Evolutionary conservation across 352 stramenopile genomes (phyloP).

Genomic region (Phytophthora ramorum): DNA sequence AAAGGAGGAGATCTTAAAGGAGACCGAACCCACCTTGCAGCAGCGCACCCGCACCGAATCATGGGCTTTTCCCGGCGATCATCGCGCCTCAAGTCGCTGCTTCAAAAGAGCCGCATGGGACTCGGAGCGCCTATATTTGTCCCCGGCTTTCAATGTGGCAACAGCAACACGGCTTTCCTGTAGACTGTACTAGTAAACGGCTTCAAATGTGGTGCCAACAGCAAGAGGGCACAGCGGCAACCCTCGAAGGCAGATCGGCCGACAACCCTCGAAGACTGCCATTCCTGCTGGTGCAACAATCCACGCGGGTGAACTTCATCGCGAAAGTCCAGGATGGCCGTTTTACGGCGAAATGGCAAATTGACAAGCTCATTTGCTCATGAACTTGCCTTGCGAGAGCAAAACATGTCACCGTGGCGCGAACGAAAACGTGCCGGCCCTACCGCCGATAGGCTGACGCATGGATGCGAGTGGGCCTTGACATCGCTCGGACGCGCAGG

Average conservation of each 20-base stretch:
- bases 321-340: no score
- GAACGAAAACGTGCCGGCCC: slow-evolving; percentile 11
- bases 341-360: not conserved
- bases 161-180: not conserved
- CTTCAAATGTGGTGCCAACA: no score
- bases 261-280: no score
- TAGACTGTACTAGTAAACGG: no score
- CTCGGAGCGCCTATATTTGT: not conserved
- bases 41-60: not conserved
- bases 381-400: no score
- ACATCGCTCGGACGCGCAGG: slow-evolving; percentile 3
- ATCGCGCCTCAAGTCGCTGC: not conserved
- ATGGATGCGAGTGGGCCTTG: no score
- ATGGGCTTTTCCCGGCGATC: not conserved
- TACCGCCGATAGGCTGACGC: no score
- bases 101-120: not conserved
- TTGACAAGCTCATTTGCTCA: not conserved
- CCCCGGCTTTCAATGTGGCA: not conserved
- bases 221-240: no score
- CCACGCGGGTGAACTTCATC: no score
- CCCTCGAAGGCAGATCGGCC: no score
- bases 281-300: no score
- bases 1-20: no score
- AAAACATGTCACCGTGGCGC: slow-evolving; percentile 13
- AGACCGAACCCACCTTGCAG: not conserved